phyloP scores from a whole-genome alignment of 805 yeast species.

The Lachancea meyersii region DNA sequence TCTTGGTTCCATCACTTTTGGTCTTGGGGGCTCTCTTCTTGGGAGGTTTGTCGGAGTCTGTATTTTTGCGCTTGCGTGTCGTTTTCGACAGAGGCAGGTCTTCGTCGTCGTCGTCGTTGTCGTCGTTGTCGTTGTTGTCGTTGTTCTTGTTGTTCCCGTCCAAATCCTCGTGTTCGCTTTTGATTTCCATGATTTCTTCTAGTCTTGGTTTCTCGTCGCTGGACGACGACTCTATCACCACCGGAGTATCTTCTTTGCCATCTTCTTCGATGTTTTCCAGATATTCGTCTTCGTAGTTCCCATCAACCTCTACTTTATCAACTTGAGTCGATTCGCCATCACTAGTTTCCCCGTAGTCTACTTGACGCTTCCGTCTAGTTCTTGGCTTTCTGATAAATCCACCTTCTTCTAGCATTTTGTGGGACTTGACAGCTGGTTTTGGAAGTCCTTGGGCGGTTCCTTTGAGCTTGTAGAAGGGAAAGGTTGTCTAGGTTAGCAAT shows the following conservation, averaged over 20 bases:
- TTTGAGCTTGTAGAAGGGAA: neutral
- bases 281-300: constrained; percentile 12
- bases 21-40: constrained; percentile 8
- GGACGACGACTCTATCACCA: constrained; percentile 2
- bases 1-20: constrained; percentile 13
- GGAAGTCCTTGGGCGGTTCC: neutral
- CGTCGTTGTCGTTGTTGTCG: constrained; percentile 25
- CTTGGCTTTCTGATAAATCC: constrained; percentile 26
- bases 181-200: constrained; percentile 16
- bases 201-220: constrained; percentile 14
- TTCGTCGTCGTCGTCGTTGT: constrained; percentile 19
- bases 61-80: constrained; percentile 16
- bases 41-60: constrained; percentile 6
- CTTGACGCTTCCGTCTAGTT: constrained; percentile 28
- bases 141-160: constrained; percentile 19
- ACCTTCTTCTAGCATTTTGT: constrained; percentile 22
- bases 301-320: constrained; percentile 2
- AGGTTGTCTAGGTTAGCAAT: neutral
- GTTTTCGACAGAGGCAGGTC: constrained; percentile 17
- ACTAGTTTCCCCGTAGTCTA: constrained; percentile 34
- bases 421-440: neutral
- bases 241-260: constrained; percentile 15
- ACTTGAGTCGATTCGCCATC: constrained; percentile 12
- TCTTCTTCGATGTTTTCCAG: constrained; percentile 20
- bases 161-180: constrained; percentile 20